phyloP scores from a whole-genome alignment of 2,329 filamentous ascomycete genomes.

The Sporothrix pseudoabietina region DNA sequence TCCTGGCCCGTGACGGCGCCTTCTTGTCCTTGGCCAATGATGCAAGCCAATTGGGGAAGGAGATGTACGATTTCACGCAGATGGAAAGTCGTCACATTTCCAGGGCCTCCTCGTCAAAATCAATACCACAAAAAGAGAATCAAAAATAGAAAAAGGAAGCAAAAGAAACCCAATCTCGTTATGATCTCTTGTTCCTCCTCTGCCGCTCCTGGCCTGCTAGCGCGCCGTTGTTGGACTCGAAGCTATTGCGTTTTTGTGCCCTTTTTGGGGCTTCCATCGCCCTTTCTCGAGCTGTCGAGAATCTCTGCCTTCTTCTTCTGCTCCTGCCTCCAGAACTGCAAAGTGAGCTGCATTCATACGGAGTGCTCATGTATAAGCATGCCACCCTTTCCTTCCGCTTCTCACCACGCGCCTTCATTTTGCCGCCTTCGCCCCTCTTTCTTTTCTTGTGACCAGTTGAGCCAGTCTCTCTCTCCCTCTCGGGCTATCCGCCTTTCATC shows the following conservation, averaged over 20 bases:
- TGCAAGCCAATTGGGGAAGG: slow-evolving; percentile 23
- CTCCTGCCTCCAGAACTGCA: neutral
- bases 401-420: neutral
- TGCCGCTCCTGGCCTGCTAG: slow-evolving; percentile 14
- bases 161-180: slow-evolving; percentile 8
- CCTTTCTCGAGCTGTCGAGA: neutral
- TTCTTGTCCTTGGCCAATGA: slow-evolving; percentile 24
- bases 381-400: neutral
- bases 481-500: neutral
- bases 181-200: slow-evolving; percentile 6
- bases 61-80: neutral
- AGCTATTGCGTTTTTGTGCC: slow-evolving; percentile 8
- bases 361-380: neutral
- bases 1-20: neutral
- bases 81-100: neutral
- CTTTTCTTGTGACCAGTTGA: slow-evolving; percentile 9
- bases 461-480: slow-evolving; percentile 5
- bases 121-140: neutral
- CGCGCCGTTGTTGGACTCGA: slow-evolving; percentile 14
- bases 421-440: slow-evolving; percentile 5
- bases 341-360: neutral
- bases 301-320: neutral
- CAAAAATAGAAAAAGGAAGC: neutral
- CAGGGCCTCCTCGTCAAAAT: neutral
- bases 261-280: neutral